Conservation (phyloP, 2,329 filamentous ascomycete species). For the Xylariaceae sp. region DNA sequence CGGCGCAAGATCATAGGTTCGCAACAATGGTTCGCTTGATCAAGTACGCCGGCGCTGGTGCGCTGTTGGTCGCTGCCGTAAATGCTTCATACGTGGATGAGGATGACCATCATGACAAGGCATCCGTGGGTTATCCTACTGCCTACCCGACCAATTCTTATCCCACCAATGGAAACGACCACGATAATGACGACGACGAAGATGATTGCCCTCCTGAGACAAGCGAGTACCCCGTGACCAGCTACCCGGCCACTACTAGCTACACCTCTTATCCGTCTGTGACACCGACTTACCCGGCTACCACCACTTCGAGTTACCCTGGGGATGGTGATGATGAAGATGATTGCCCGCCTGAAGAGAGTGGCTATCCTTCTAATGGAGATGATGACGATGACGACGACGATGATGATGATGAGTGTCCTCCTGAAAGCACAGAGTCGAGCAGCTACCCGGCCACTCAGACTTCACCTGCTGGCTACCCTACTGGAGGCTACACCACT, state of each 20-base stretch:
- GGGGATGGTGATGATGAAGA: slow-evolving; percentile 8
- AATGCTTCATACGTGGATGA: slow-evolving; percentile 21
- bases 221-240: slow-evolving; percentile 1
- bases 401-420: slow-evolving; percentile 11
- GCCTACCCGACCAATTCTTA: slow-evolving; percentile 8
- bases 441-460: neutral
- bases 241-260: slow-evolving; percentile 2
- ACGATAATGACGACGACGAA: slow-evolving; percentile 11
- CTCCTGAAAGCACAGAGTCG: slow-evolving; percentile 10
- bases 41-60: slow-evolving; percentile 31
- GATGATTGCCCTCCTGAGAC: slow-evolving; percentile 14
- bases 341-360: slow-evolving; percentile 5
- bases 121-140: slow-evolving; percentile 4
- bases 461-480: neutral
- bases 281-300: slow-evolving; percentile 12
- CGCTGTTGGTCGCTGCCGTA: slow-evolving; percentile 29
- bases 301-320: slow-evolving; percentile 5
- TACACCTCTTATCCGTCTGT: slow-evolving; percentile 8
- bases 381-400: neutral
- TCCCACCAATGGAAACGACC: slow-evolving; percentile 6
- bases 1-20: neutral
- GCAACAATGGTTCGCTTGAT: slow-evolving; percentile 31
- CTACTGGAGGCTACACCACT: neutral
- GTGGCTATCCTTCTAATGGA: neutral
- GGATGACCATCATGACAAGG: slow-evolving; percentile 10